These are phyloP conservation scores for Uromyces viciae-fabae DNA, from an alignment of 1,284 basidiomycete genomes.

Conservation along the genomic window DNA sequence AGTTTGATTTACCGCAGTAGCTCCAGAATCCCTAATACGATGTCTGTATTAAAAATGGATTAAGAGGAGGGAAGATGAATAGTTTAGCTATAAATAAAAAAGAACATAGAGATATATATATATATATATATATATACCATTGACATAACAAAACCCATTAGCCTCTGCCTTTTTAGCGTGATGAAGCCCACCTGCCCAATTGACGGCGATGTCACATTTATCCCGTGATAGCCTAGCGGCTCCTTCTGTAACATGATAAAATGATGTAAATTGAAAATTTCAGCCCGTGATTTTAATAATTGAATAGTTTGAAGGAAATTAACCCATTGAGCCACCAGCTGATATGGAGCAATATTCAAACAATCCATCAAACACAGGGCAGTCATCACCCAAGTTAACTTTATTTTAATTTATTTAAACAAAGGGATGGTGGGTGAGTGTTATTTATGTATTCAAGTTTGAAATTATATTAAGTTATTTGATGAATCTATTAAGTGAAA, in stretches of 20 bases:
- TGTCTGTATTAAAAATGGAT: conserved; percentile 62
- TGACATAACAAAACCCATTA: conserved; percentile 97
- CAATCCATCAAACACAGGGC: conserved; percentile 94
- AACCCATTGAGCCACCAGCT: conserved; percentile 97
- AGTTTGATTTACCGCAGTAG: conserved; percentile 68
- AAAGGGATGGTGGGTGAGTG: too few relatives aligned
- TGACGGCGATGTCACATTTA: conserved; percentile 97
- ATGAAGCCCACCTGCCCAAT: conserved; percentile 97
- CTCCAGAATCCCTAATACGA: conserved; percentile 94
- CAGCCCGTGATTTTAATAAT: neutral
- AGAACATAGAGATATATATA: conserved; percentile 46
- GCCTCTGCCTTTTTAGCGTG: conserved; percentile 99
- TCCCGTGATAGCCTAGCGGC: conserved; percentile 89
- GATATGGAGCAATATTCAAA: conserved; percentile 99
- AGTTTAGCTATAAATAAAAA: neutral
- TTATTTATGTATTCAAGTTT: too few relatives aligned
- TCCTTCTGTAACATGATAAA: conserved; percentile 66
- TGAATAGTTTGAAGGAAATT: neutral
- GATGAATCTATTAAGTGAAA: neutral
- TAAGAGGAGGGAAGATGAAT: neutral
- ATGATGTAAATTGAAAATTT: neutral
- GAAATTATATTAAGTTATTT: too few relatives aligned
- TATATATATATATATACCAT: conserved; percentile 62
- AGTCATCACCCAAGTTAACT: conserved; percentile 91
- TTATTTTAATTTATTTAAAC: too few relatives aligned